phyloP scores from a whole-genome alignment of 1,139 yeast species.

The Geotrichum citri-aurantii region DNA sequence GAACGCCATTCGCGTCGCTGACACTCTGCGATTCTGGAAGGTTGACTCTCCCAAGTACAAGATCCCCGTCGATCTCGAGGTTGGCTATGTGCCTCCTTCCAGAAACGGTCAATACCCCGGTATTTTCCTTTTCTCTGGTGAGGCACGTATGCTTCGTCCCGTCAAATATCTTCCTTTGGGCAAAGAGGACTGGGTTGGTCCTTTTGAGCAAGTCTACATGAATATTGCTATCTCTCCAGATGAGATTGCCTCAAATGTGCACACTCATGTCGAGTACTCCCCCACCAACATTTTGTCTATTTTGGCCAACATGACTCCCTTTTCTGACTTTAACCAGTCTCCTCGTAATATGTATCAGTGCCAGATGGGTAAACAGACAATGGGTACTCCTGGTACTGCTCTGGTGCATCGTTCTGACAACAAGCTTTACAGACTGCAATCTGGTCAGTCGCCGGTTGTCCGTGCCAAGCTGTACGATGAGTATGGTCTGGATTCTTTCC shows the following conservation, averaged over 20 bases:
- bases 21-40: slow-evolving; percentile 89
- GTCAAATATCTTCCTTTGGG: slow-evolving; percentile 82
- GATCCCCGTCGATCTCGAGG: slow-evolving; percentile 78
- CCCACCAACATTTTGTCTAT: slow-evolving; percentile 94
- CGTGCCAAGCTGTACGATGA: slow-evolving; percentile 91
- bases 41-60: slow-evolving; percentile 64
- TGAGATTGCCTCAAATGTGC: slow-evolving; percentile 76
- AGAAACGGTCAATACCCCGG: slow-evolving; percentile 97
- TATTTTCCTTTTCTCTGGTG: slow-evolving; percentile 81
- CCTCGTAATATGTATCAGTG: slow-evolving; percentile 99
- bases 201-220: slow-evolving; percentile 97
- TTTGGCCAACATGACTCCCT: slow-evolving; percentile 93
- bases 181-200: slow-evolving; percentile 84
- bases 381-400: slow-evolving; percentile 99
- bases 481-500: slow-evolving; percentile 97
- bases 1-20: slow-evolving; percentile 81
- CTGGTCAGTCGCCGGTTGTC: slow-evolving; percentile 97
- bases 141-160: slow-evolving; percentile 94
- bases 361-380: slow-evolving; percentile 99
- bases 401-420: slow-evolving; percentile 89
- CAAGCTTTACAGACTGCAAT: slow-evolving; percentile 84
- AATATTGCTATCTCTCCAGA: slow-evolving; percentile 91
- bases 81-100: slow-evolving; percentile 95
- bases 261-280: slow-evolving; percentile 87
- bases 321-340: slow-evolving; percentile 96